Percentiles rank a stretch among this genome's conserved stretches.
Conservation (phyloP, 2,329 filamentous ascomycete species). For the Colletotrichum plurivorum region DNA sequence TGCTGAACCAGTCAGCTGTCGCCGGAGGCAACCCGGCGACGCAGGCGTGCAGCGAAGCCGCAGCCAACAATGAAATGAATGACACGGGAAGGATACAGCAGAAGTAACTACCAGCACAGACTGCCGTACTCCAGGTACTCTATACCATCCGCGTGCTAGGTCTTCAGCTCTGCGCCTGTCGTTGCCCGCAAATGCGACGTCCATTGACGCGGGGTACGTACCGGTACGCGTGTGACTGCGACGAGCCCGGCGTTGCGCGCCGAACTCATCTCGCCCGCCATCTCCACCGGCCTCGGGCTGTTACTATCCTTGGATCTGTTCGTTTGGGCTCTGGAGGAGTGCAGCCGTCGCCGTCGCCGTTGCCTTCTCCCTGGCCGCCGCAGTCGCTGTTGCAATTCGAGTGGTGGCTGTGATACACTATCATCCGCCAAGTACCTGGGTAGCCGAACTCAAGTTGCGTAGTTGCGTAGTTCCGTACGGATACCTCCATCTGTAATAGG, state of each 20-base stretch:
- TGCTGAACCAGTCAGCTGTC: conserved; percentile 21
- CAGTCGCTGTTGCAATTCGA: background rate
- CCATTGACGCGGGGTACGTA: conserved; percentile 35
- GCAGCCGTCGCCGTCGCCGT: conserved; percentile 11
- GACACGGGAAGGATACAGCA: background rate
- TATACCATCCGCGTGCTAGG: conserved; percentile 2
- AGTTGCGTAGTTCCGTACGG: no score
- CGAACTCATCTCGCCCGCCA: conserved; percentile 17
- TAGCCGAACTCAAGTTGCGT: no score
- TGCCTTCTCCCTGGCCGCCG: conserved; percentile 14
- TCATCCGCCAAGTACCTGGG: no score
- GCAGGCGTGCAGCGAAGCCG: background rate
- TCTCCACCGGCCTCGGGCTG: conserved; percentile 1
- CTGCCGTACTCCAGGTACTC: conserved; percentile 14
- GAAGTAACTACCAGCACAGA: conserved; percentile 7
- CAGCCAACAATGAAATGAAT: conserved; percentile 14
- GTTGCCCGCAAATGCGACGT: conserved; percentile 13
- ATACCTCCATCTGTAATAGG: no score
- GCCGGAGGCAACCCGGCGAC: conserved; percentile 28
- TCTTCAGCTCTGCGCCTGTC: conserved; percentile 2
- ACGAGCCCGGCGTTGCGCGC: background rate
- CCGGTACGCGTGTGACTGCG: conserved; percentile 1
- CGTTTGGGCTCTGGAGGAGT: background rate
- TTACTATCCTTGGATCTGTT: conserved; percentile 36
- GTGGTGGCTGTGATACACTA: conserved; percentile 30